phyloP scores from a whole-genome alignment of 2,329 filamentous ascomycete species.

The Aureobasidium pullulans region DNA sequence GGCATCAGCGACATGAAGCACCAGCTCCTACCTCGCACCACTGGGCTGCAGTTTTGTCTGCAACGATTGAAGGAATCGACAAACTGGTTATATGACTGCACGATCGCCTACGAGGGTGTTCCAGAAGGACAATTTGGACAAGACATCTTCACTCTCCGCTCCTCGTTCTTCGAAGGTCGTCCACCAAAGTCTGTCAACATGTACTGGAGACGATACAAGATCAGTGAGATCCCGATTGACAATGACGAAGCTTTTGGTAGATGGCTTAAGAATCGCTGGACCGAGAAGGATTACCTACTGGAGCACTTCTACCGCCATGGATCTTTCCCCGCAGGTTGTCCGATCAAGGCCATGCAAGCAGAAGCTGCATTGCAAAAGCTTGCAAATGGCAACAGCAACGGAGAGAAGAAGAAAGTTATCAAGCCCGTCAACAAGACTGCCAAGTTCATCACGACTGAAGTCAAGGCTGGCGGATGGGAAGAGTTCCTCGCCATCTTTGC shows the following conservation, averaged over 20 bases:
- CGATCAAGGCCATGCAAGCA: slow-evolving; percentile 27
- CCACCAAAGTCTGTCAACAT: slow-evolving; percentile 89
- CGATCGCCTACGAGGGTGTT: slow-evolving; percentile 84
- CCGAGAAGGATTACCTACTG: slow-evolving; percentile 77
- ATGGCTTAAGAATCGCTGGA: slow-evolving; percentile 78
- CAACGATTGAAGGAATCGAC: slow-evolving; percentile 63
- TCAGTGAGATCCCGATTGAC: slow-evolving; percentile 73
- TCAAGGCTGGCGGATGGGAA: slow-evolving; percentile 43
- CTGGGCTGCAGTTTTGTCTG: slow-evolving; percentile 69
- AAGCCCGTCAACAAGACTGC: slow-evolving; percentile 23
- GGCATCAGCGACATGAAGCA: slow-evolving; percentile 62
- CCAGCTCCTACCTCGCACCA: slow-evolving; percentile 66
- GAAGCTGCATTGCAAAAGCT: slow-evolving; percentile 28
- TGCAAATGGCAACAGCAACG: slow-evolving; percentile 24
- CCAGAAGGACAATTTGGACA: slow-evolving; percentile 65
- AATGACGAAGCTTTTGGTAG: slow-evolving; percentile 62
- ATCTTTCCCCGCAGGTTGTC: slow-evolving; percentile 65
- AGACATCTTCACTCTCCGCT: slow-evolving; percentile 72
- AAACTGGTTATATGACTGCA: slow-evolving; percentile 82
- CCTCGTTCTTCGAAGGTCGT: slow-evolving; percentile 76
- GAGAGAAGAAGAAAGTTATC: slow-evolving; percentile 16
- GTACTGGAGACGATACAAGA: slow-evolving; percentile 77
- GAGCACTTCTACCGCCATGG: slow-evolving; percentile 67
- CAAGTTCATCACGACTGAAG: slow-evolving; percentile 41
- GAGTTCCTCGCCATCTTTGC: slow-evolving; percentile 47